Evolutionary conservation across 2,329 filamentous ascomycete species (phyloP), one percentile per base, ranked within the genome.

Genomic region (Hypoxylon sp.): DNA sequence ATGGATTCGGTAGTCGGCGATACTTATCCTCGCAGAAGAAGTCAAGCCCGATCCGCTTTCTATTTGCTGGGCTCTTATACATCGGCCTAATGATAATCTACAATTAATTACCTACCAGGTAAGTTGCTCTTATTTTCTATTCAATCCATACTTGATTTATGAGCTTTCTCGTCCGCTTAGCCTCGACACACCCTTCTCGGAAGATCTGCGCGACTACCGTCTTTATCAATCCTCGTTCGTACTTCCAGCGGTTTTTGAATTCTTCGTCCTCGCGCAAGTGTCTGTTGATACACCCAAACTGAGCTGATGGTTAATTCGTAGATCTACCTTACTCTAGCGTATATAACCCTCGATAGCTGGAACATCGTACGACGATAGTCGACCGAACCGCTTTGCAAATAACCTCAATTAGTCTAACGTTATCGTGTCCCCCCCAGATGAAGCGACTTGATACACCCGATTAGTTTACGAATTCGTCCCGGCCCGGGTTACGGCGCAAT

Each of bases 401-500:
- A 62, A 25, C 50, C 51, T 25, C 11, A 17, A 25, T n/a, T 43
- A 7, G 14, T 25, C 21, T n/a, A 34, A 43, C 36, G 6, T 36
- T 32, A 45, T 49, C 56, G 46, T 61, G 34, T 60, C 53, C 30
- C 5, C 45, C 48, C 59, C 74, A 71, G 68, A 81, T 81, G 79
- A 77, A 71, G 71, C 74, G 65, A 70, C 69, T 50, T 49, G 70
- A 69, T 59, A 66, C 57, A 48, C 49, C 65, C 13, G 71, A 65
- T 71, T 80, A 79, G 70, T 55, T 49, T 60, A 62, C 68, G 25
- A 75, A 51, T 67, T 67, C 53, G 68, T 75, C 90, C 89, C 82
- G 84, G 89, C 90, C 92, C 78, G 91, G 91, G 89, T 91, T 77
- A 93, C 88, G 91, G 86, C 89, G 84, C 79, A 78, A 80, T 74